Percentiles rank a stretch among this genome's conserved stretches.
phyloP scores from a whole-genome alignment of 345 rosid genomes.

The Carallia pectinifolia region DNA sequence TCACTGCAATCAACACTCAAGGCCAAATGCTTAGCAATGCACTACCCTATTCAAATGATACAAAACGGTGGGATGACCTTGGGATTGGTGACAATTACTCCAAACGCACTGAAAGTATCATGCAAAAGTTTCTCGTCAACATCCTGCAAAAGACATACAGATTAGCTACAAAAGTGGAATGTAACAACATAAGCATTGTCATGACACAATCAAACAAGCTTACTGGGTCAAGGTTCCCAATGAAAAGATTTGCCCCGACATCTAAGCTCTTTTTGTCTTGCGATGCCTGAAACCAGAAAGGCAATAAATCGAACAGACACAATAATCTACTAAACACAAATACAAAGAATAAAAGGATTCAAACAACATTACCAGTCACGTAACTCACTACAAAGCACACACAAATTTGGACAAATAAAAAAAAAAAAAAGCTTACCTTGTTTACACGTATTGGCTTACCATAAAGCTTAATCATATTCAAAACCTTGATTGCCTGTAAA shows the following conservation, averaged over 20 bases:
- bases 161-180: slow-evolving; percentile 12
- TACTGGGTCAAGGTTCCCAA: slow-evolving; percentile 96
- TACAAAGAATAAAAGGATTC: neutral
- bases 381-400: too few species aligned
- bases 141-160: slow-evolving; percentile 51
- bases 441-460: slow-evolving; percentile 97
- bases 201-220: slow-evolving; percentile 21
- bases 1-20: neutral
- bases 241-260: slow-evolving; percentile 97
- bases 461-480: slow-evolving; percentile 93
- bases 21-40: neutral
- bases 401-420: neutral
- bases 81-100: slow-evolving; percentile 91
- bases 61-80: slow-evolving; percentile 50
- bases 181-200: too few species aligned
- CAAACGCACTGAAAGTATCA: slow-evolving; percentile 98
- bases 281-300: slow-evolving; percentile 60
- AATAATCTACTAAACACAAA: neutral
- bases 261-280: slow-evolving; percentile 99
- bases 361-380: neutral
- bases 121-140: slow-evolving; percentile 95
- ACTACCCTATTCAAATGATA: neutral
- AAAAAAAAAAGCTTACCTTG: slow-evolving; percentile 52
- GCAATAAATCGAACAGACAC: neutral
- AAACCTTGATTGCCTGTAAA: slow-evolving; percentile 86